Base-by-base conservation (phyloP, 495 filamentous ascomycete genomes). In the Penicillium roqueforti region DNA sequence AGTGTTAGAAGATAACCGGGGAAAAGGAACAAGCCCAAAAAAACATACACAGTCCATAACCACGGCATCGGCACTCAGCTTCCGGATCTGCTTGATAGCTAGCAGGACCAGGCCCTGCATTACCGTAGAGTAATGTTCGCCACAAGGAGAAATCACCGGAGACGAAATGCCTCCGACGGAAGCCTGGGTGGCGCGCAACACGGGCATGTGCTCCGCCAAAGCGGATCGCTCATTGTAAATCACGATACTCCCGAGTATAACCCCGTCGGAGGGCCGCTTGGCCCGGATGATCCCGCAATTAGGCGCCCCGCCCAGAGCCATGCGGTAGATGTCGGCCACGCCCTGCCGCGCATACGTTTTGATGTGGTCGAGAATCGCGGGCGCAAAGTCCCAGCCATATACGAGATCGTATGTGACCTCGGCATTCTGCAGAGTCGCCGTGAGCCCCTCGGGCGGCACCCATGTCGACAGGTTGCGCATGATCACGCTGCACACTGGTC, bases 281-380 rank as follows among this genome's bases (percentile, higher is more conserved):
- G 91, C 91, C 28, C 90, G 80, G 53, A 96, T 90, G 51, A 96
- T 85, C 39, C 88, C 88, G 58, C 88, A 92, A 18, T 81, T 75
- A 38, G 83, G 81, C 18, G 81, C 77, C 43, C 91, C 88, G 28
- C 82, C 75, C 3, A 96, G 76, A 4, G 91, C 91, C 29, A 88
- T 75, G 28, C 83, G 80, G 69, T 96, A 96, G 18, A 95, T 83
- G 53, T 91, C 88, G 10, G 86, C 77, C n/a, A 92, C 83, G 22
- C 90, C 91, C 53, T 88, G 87, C n/a, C 83, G 78, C 13, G 88
- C 83, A 65, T 85, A 83, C 1, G 85, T 84, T 39, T 82, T 82
- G 48, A 95, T 81, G 61, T 92, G 88, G 47, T 85, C 82, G 13
- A 93, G 74, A 28, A 92, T 85, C 22, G 80, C 76, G 6, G 85